A percentile compares a stretch with the other conserved stretches of the same genome.
Evolutionary conservation across 805 yeast species (phyloP).

Genomic region (Kodamaea sagamina): DNA sequence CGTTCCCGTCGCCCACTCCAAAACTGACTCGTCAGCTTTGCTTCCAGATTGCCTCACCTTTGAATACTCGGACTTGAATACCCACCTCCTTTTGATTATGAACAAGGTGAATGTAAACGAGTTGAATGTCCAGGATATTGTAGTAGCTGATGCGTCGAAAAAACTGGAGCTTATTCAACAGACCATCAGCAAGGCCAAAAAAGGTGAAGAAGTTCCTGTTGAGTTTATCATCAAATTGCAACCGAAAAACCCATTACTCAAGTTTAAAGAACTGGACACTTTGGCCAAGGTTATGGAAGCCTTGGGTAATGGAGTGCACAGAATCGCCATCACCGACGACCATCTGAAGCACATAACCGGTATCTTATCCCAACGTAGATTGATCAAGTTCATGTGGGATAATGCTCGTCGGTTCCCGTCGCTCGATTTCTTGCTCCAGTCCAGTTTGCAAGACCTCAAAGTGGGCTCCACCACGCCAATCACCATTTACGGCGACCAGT

Average conservation of each 20-base stretch:
- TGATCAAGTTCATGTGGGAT: slow-evolving; percentile 85
- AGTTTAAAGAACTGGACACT: slow-evolving; percentile 67
- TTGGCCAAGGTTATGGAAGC: slow-evolving; percentile 78
- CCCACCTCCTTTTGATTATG: slow-evolving; percentile 80
- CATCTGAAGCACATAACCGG: slow-evolving; percentile 63
- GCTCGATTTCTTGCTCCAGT: slow-evolving; percentile 71
- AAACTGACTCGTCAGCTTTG: slow-evolving; percentile 52
- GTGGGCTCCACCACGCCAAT: slow-evolving; percentile 75
- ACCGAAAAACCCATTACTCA: slow-evolving; percentile 85
- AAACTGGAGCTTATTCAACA: slow-evolving; percentile 43
- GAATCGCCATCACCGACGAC: slow-evolving; percentile 76
- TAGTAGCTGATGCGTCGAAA: slow-evolving; percentile 27
- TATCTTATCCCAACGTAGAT: slow-evolving; percentile 85
- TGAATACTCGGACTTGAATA: slow-evolving; percentile 88
- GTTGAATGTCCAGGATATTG: slow-evolving; percentile 31
- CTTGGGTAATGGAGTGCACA: slow-evolving; percentile 92
- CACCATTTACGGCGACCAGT: slow-evolving; percentile 83
- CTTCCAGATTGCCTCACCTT: slow-evolving; percentile 68
- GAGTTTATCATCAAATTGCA: slow-evolving; percentile 81
- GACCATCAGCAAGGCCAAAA: slow-evolving; percentile 64
- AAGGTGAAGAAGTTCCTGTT: slow-evolving; percentile 90
- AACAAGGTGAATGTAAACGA: slow-evolving; percentile 57
- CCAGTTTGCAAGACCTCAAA: slow-evolving; percentile 67
- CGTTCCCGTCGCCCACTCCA: slow-evolving; percentile 64
- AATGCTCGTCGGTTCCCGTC: slow-evolving; percentile 84